Evolutionary conservation across 2,329 filamentous ascomycete species (phyloP).

Genomic region (Verticillium nubilum): DNA sequence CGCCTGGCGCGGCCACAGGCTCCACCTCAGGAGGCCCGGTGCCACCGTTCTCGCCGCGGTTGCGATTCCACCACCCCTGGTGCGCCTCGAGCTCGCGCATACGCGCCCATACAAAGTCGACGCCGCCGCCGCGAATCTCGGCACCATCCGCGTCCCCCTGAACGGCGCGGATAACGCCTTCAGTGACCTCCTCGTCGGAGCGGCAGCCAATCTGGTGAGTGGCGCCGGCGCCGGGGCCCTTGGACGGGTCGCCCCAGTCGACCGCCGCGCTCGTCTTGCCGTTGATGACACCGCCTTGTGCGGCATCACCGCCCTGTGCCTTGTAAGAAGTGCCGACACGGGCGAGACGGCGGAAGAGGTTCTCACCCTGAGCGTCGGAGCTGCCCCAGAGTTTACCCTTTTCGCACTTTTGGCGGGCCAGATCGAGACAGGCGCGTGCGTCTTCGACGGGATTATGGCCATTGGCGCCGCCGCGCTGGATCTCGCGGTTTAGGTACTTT

Average conservation of each 20-base stretch:
- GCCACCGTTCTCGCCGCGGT: conserved; percentile 35
- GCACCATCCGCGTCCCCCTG: conserved; percentile 52
- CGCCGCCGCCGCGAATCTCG: conserved; percentile 53
- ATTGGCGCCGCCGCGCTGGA: conserved; percentile 69
- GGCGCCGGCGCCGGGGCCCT: conserved; percentile 51
- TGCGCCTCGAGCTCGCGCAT: conserved; percentile 61
- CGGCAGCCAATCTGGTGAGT: conserved; percentile 51
- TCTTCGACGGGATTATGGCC: conserved; percentile 95
- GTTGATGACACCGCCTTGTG: conserved; percentile 47
- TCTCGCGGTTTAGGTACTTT: conserved; percentile 80
- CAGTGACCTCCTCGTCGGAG: conserved; percentile 53
- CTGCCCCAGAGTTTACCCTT: conserved; percentile 84
- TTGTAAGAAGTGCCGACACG: conserved; percentile 58
- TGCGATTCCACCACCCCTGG: conserved; percentile 63
- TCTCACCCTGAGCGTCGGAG: conserved; percentile 73
- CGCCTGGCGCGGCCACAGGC: conserved; percentile 8
- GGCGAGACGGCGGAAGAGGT: conserved; percentile 78
- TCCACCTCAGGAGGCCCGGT: conserved; percentile 28
- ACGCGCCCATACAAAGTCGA: conserved; percentile 63
- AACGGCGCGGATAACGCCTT: conserved; percentile 51
- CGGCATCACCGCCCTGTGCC: conserved; percentile 51
- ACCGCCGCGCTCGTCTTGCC: conserved; percentile 69
- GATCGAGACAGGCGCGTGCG: conserved; percentile 81
- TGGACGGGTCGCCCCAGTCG: conserved; percentile 79
- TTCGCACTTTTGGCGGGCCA: conserved; percentile 94